Evolutionary conservation across 352 stramenopile species (phyloP).

Genomic region (Globisporangium canariense): DNA sequence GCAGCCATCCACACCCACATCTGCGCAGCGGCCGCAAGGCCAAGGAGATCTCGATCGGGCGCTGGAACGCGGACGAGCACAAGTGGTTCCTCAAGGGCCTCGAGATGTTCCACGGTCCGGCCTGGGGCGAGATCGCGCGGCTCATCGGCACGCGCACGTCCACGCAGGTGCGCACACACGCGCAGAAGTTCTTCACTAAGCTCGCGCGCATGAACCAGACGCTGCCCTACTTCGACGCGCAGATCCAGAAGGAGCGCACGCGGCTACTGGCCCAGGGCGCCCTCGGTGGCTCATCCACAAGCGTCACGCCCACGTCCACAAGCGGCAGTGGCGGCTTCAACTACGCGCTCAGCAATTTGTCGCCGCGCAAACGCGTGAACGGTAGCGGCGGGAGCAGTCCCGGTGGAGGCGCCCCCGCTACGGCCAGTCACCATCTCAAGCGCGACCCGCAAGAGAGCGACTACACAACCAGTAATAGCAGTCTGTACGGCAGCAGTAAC

Average conservation of each 20-base stretch:
- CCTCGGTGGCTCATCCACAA: conserved; percentile 12
- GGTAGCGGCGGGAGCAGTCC: not conserved
- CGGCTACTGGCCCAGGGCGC: conserved; percentile 49
- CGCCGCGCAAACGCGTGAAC: conserved; percentile 37
- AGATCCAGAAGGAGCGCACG: conserved; percentile 69
- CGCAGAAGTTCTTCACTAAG: conserved; percentile 90
- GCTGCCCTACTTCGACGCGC: conserved; percentile 69
- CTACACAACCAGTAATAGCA: not conserved
- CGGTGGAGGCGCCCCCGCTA: not conserved
- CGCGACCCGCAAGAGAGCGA: not conserved
- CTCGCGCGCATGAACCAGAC: conserved; percentile 69
- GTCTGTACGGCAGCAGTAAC: not conserved
- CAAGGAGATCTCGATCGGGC: conserved; percentile 65
- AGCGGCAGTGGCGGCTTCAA: conserved; percentile 21
- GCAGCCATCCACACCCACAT: not conserved
- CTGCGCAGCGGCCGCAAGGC: conserved; percentile 25
- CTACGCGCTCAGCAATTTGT: conserved; percentile 39
- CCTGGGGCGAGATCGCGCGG: conserved; percentile 82
- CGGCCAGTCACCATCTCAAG: not conserved
- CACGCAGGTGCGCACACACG: conserved; percentile 83
- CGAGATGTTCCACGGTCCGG: conserved; percentile 74
- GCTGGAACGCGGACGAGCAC: conserved; percentile 77
- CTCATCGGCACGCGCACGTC: conserved; percentile 82
- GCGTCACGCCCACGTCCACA: conserved; percentile 43
- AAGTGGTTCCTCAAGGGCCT: conserved; percentile 74